Base-by-base conservation (phyloP, 208 protist species). In the Angomonas deanei region DNA sequence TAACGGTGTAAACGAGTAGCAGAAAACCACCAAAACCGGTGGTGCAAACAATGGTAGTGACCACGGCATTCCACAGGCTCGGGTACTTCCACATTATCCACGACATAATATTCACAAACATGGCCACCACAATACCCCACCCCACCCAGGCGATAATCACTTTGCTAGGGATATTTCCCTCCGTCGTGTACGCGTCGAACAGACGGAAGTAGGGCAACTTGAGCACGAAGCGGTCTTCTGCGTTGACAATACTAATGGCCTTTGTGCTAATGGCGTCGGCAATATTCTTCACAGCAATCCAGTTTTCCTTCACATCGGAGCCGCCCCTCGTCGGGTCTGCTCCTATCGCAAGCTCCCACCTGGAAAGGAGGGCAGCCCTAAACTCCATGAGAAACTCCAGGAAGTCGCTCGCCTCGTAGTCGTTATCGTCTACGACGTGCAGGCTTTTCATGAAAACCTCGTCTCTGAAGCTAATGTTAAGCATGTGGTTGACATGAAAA, bases 241-340 rank as follows among this genome's bases (percentile, higher is more conserved):
- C 39, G 53, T 74, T 33, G 17, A 66, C 0, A n/a, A 75, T 39
- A 11, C 61, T 33, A 6, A 58, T 46, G 11, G 42, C 60, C n/a
- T 64, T 64, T 1, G 32, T 53, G 31, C 68, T 80, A 34, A 80
- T 80, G 27, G 57, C 59, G 30, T 80, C 64, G 11, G 74, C 68
- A 1, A 49, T 46, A 23, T 65, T 64, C 36, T 78, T 78, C 10
- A 68, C 58, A 3, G 58, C 61, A 3, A 61, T 56, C 67, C 66
- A 70, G 17, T 42, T 63, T 26, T 72, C 56, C 47, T 63, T 64
- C 19, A 72, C 13, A 8, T 56, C 46, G 5, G 13, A n/a, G 47
- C 66, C 30, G 34, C 49, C 27, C 60, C n/a, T 52, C 72, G 73
- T n/a, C 55, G 36, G 3, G 52, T 66, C 42, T 38, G 21, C 4